These are phyloP conservation scores for Naegleria fowleri DNA, from an alignment of 208 protist genomes.

Conservation along the genomic window DNA sequence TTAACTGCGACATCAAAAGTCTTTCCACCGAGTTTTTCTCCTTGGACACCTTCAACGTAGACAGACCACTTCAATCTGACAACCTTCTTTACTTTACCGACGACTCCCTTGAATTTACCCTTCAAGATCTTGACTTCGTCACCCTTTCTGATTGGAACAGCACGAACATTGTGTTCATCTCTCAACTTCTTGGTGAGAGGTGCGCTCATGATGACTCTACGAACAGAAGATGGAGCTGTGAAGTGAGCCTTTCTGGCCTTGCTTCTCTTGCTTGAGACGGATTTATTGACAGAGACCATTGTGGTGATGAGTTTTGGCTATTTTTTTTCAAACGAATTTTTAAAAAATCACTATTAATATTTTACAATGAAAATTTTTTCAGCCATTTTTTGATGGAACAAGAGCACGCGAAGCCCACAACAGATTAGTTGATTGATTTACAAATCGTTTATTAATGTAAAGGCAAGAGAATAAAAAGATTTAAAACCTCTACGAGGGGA, in stretches of 20 bases:
- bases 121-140: constrained; percentile 92
- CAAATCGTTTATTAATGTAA: no score
- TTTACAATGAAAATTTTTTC: not conserved
- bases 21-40: constrained; percentile 91
- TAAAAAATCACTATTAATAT: not conserved
- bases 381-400: no score
- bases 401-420: no score
- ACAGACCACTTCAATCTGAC: constrained; percentile 98
- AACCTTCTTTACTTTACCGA: constrained; percentile 92
- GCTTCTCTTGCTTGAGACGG: constrained; percentile 66
- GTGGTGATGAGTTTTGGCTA: not conserved
- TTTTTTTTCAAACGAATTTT: constrained; percentile 1
- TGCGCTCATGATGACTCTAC: constrained; percentile 94
- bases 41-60: constrained; percentile 94
- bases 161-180: constrained; percentile 93
- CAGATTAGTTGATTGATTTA: no score
- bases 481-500: no score
- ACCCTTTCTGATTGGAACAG: constrained; percentile 97
- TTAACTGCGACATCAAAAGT: constrained; percentile 85
- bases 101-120: constrained; percentile 88
- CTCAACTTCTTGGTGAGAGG: constrained; percentile 97
- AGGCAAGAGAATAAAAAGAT: no score
- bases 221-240: constrained; percentile 87
- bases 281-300: not conserved
- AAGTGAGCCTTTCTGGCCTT: constrained; percentile 98